Percentiles rank a stretch among this genome's conserved stretches.
Evolutionary conservation across 176 grass and related monocot species (phyloP).

Genomic region (Thalia dealbata): DNA sequence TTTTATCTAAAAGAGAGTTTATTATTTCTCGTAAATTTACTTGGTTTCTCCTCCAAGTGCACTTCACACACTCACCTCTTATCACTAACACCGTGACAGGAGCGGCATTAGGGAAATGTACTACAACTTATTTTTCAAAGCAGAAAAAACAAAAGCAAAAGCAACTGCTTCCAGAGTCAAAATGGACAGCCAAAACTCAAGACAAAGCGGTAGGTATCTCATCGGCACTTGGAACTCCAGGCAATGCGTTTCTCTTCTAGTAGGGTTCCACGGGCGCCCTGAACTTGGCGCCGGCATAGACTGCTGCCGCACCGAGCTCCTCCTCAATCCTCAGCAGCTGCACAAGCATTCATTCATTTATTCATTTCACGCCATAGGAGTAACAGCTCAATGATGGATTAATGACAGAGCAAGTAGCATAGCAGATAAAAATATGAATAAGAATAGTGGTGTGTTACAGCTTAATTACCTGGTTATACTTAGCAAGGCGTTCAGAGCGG

Average conservation of each 20-base stretch:
- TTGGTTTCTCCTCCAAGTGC: background rate
- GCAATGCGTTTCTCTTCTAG: slow-evolving; percentile 25
- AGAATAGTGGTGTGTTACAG: background rate
- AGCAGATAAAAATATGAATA: background rate
- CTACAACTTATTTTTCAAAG: background rate
- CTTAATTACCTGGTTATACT: slow-evolving; percentile 70
- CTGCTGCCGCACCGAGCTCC: slow-evolving; percentile 55
- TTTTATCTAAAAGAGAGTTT: background rate
- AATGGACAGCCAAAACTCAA: background rate
- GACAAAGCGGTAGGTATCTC: background rate
- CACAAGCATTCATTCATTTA: too few species aligned
- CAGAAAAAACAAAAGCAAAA: background rate
- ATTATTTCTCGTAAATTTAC: background rate
- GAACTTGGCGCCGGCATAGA: slow-evolving; percentile 71
- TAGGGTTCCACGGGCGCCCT: slow-evolving; percentile 62
- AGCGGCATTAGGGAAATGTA: too few species aligned
- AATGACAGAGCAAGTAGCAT: background rate
- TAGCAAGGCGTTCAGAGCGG: slow-evolving; percentile 87
- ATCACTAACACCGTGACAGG: background rate
- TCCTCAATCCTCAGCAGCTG: slow-evolving; percentile 93
- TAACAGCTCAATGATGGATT: too few species aligned
- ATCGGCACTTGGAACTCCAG: background rate
- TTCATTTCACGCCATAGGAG: background rate
- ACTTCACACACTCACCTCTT: background rate
- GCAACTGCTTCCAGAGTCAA: background rate